Conservation (phyloP, 345 rosid genomes). For the Ceriops tagal region DNA sequence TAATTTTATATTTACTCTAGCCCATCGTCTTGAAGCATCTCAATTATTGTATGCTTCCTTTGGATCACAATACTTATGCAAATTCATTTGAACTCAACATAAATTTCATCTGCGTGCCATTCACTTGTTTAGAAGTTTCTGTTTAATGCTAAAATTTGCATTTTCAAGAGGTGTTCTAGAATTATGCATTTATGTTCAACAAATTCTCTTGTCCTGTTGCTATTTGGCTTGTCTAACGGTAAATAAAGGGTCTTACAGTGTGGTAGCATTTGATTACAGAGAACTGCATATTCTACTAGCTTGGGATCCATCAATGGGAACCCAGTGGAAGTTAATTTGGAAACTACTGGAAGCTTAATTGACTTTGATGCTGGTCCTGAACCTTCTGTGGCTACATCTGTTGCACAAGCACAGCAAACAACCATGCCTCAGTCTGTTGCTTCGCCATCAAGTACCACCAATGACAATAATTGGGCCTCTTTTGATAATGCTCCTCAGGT, state of each 20-base stretch:
- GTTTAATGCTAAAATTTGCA: constrained; percentile 1
- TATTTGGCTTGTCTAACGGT: neutral
- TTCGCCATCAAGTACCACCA: constrained; percentile 35
- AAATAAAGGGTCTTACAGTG: constrained; percentile 16
- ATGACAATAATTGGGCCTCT: constrained; percentile 72
- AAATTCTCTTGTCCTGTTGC: neutral
- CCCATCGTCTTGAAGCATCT: neutral
- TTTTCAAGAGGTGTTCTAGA: neutral
- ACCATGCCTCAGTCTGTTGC: constrained; percentile 36
- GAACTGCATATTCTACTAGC: constrained; percentile 62
- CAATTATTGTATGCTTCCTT: neutral
- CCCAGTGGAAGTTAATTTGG: constrained; percentile 61
- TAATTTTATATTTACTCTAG: too few relatives aligned
- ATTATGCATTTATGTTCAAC: neutral
- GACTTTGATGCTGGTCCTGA: constrained; percentile 87
- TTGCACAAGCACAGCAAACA: constrained; percentile 41
- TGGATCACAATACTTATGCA: neutral
- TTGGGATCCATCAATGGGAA: constrained; percentile 58
- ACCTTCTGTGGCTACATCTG: constrained; percentile 44
- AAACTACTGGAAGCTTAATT: constrained; percentile 67
- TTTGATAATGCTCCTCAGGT: constrained; percentile 50
- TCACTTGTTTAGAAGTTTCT: neutral
- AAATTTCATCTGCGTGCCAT: neutral
- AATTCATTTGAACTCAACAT: neutral
- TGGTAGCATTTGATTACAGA: constrained; percentile 45